Evolutionary conservation across 371 early-diverging fungal species (phyloP).

Genomic region (Caulochytrium protostelioides): DNA sequence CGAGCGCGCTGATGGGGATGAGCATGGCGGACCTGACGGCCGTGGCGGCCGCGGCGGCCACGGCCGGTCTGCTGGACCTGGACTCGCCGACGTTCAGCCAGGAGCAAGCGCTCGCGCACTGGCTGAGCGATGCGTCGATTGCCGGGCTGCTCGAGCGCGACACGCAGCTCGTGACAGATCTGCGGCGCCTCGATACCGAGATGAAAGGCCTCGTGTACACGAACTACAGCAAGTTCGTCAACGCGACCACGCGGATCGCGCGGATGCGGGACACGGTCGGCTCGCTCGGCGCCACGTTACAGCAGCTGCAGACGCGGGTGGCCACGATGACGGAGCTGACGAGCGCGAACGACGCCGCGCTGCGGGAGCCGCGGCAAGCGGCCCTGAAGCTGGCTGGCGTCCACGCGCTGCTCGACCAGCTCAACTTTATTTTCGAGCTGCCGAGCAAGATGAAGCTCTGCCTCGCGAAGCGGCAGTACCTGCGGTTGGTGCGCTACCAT

Average conservation of each 20-base stretch:
- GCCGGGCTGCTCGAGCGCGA: too few relatives aligned
- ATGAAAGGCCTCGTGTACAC: constrained; percentile 91
- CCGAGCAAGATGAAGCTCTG: constrained; percentile 45
- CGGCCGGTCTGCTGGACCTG: too few relatives aligned
- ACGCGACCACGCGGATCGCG: constrained; percentile 32
- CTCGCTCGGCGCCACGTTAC: constrained; percentile 56
- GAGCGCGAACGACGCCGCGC: constrained; percentile 25
- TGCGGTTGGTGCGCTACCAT: constrained; percentile 55
- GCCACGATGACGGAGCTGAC: constrained; percentile 33
- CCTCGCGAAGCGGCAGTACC: constrained; percentile 31
- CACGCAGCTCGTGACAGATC: too few relatives aligned
- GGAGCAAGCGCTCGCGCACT: too few relatives aligned
- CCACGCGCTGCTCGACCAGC: constrained; percentile 44
- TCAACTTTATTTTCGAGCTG: constrained; percentile 67
- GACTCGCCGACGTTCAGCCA: too few relatives aligned
- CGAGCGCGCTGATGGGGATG: too few relatives aligned
- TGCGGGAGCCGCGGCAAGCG: constrained; percentile 42
- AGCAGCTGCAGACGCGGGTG: constrained; percentile 44
- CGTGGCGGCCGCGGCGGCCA: too few relatives aligned
- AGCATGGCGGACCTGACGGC: too few relatives aligned
- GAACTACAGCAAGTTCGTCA: constrained; percentile 85
- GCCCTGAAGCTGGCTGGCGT: constrained; percentile 52
- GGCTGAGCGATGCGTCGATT: too few relatives aligned
- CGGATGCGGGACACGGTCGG: constrained; percentile 56
- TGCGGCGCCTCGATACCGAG: constrained; percentile 74